These are phyloP conservation scores for Neonectria magnoliae DNA, from an alignment of 2,329 filamentous ascomycete species.

Conservation along the genomic window DNA sequence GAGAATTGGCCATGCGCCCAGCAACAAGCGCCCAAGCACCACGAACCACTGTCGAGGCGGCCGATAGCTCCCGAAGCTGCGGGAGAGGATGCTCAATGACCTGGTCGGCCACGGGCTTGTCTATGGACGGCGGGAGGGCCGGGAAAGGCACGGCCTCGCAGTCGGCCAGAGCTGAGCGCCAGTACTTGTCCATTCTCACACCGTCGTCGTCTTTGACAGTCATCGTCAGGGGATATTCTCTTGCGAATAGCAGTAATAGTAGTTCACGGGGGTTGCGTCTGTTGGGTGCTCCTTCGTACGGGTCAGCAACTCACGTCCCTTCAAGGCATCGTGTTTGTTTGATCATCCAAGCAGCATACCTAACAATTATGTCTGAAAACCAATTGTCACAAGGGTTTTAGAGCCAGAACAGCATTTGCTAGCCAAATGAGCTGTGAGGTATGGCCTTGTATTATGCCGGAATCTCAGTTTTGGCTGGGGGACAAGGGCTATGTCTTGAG, in stretches of 20 bases:
- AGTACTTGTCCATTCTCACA: neutral
- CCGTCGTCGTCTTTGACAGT: neutral
- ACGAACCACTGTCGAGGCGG: neutral
- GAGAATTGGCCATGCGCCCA: neutral
- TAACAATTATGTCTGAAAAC: neutral
- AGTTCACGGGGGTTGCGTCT: neutral
- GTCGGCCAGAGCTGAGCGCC: neutral
- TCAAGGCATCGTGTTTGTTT: neutral
- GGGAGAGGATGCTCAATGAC: neutral
- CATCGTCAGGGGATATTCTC: neutral
- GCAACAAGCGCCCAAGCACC: neutral
- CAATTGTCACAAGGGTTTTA: neutral
- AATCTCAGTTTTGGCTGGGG: neutral
- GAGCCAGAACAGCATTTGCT: neutral
- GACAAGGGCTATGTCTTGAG: neutral
- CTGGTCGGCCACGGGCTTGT: slow-evolving; percentile 8
- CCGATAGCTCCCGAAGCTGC: neutral
- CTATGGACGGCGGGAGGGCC: neutral
- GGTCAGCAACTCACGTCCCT: neutral
- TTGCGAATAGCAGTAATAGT: neutral
- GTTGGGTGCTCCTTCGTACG: neutral
- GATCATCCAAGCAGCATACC: neutral
- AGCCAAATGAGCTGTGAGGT: neutral
- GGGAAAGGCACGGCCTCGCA: slow-evolving; percentile 16
- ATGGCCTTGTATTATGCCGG: neutral